Evolutionary conservation across 1,284 basidiomycete genomes (phyloP).

Genomic region (Coniferiporia sulphurascens): DNA sequence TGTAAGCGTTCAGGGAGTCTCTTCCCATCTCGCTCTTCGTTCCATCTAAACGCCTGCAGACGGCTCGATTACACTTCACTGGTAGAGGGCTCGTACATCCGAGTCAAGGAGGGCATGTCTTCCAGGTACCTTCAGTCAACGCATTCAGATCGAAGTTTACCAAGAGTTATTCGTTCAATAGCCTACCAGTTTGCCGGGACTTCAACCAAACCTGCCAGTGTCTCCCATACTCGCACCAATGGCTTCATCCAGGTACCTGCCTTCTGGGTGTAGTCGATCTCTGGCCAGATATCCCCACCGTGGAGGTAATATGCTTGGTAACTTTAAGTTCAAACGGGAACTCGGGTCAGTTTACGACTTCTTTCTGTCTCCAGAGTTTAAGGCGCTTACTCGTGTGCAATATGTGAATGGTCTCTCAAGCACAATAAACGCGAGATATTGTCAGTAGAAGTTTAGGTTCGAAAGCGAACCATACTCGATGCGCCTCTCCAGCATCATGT

Average conservation of each 20-base stretch:
- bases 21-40: not conserved
- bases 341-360: not conserved
- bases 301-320: conserved; percentile 70
- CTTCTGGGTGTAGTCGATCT: conserved; percentile 60
- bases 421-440: not conserved
- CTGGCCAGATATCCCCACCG: conserved; percentile 68
- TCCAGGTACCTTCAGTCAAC: conserved; percentile 46
- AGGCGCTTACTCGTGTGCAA: conserved; percentile 51
- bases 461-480: conserved; percentile 59
- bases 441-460: not conserved
- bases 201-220: conserved; percentile 67
- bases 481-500: conserved; percentile 68
- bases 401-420: conserved; percentile 58
- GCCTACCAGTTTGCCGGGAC: conserved; percentile 67
- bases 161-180: not conserved
- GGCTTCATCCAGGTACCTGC: conserved; percentile 78
- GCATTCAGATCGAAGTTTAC: not conserved
- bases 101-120: conserved; percentile 68
- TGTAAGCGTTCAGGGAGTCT: conserved; percentile 18
- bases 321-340: conserved; percentile 31
- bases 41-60: conserved; percentile 19
- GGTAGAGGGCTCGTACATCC: conserved; percentile 41
- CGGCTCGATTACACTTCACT: conserved; percentile 31
- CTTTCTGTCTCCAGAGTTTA: not conserved
- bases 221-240: conserved; percentile 56